Evolutionary conservation across 225 moss, liverwort and hornwort species (phyloP).

Genomic region (Antitrichia curtipendula): DNA sequence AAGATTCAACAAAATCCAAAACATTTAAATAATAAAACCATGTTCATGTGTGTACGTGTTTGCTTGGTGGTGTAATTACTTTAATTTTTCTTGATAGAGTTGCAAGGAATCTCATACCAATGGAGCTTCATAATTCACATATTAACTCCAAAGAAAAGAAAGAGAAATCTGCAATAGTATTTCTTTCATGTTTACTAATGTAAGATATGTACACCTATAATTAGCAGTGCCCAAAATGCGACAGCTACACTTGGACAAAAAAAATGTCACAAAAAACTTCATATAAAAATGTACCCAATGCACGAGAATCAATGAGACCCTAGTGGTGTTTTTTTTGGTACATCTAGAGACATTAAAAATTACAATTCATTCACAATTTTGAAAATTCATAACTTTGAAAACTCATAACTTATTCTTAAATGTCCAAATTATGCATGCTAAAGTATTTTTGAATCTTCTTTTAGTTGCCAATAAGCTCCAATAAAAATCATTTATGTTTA

Average conservation of each 20-base stretch:
- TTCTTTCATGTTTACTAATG: background rate
- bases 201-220: background rate
- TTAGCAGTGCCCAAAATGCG: accelerated
- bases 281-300: background rate
- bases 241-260: background rate
- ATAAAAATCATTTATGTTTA: background rate
- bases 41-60: accelerated
- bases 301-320: background rate
- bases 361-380: background rate
- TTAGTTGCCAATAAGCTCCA: background rate
- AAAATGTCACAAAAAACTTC: accelerated
- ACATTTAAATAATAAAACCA: background rate
- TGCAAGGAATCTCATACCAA: background rate
- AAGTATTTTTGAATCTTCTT: background rate
- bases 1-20: background rate
- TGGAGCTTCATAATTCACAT: background rate
- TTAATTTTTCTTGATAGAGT: background rate
- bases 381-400: background rate
- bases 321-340: background rate
- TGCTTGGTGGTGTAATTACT: background rate
- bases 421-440: background rate
- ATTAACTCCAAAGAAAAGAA: background rate
- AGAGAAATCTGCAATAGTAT: accelerated
- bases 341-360: accelerated
- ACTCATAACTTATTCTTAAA: background rate